Conservation (phyloP, 2,329 filamentous ascomycete species). For the Stachybotrys chartarum region DNA sequence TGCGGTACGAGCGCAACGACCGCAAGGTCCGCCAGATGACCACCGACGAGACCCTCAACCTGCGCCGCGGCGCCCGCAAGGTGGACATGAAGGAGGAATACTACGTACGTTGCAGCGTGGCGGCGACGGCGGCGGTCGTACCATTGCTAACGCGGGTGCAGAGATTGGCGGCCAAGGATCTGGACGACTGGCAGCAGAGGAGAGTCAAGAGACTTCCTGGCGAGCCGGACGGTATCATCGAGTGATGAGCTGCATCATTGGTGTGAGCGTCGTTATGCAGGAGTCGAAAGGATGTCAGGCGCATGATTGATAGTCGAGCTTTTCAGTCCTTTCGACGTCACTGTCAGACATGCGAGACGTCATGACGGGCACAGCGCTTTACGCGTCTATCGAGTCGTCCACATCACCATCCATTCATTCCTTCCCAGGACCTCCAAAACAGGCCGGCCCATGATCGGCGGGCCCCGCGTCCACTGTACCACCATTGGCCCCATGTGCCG, state of each 20-base stretch:
- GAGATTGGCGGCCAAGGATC: slow-evolving; percentile 64
- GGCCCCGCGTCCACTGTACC: neutral
- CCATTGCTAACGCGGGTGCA: slow-evolving; percentile 6
- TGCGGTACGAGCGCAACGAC: slow-evolving; percentile 91
- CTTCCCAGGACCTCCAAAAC: neutral
- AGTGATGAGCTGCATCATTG: neutral
- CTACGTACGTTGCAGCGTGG: slow-evolving; percentile 54
- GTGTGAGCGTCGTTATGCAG: neutral
- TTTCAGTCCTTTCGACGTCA: neutral
- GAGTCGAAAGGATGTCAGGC: neutral
- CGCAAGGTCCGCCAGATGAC: slow-evolving; percentile 79
- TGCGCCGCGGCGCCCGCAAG: slow-evolving; percentile 63
- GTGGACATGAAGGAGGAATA: slow-evolving; percentile 83
- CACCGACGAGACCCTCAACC: slow-evolving; percentile 77
- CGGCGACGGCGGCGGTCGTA: neutral
- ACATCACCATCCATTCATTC: neutral
- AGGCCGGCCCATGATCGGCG: neutral
- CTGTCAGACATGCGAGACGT: neutral
- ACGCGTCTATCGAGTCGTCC: neutral
- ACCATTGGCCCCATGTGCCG: neutral
- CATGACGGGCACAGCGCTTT: neutral
- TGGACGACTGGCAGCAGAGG: slow-evolving; percentile 96
- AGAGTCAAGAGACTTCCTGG: slow-evolving; percentile 83
- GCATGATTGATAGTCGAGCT: neutral
- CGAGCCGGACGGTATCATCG: slow-evolving; percentile 76